Evolutionary conservation across 306 rosid genomes (phyloP).

Genomic region (Cucurbita argyrosperma): DNA sequence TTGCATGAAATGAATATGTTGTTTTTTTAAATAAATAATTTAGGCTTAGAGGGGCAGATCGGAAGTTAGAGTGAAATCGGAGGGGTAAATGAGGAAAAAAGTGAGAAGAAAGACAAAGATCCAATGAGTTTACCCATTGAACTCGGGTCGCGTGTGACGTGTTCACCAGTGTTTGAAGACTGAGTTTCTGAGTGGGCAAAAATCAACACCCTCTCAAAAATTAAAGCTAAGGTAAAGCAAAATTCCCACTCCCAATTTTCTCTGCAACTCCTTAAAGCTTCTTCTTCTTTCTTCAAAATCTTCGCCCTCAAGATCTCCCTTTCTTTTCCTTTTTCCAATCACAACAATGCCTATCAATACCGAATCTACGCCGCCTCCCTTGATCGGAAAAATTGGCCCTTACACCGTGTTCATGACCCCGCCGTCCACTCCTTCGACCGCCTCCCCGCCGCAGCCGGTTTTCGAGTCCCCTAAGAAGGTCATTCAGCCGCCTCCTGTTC

Average conservation of each 20-base stretch:
- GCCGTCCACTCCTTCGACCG: conserved; percentile 63
- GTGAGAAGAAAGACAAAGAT: conserved; percentile 3
- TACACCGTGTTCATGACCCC: conserved; percentile 98
- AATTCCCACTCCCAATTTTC: neutral
- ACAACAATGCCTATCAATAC: conserved; percentile 51
- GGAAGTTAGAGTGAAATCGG: neutral
- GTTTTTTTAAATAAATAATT: too few relatives aligned
- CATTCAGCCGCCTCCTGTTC: conserved; percentile 36
- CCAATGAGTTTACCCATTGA: conserved; percentile 10
- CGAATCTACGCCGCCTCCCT: conserved; percentile 75
- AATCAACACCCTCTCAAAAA: neutral
- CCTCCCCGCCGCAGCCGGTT: conserved; percentile 17
- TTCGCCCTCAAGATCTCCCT: neutral
- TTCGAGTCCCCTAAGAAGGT: conserved; percentile 60
- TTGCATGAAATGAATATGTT: too few relatives aligned
- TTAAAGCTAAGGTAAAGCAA: neutral
- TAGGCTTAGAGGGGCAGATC: neutral
- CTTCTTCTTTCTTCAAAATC: neutral
- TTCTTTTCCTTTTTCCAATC: neutral
- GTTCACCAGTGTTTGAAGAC: neutral
- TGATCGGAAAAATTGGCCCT: conserved; percentile 90
- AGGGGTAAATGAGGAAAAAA: neutral
- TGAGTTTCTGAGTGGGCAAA: neutral
- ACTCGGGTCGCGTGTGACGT: conserved; percentile 28
- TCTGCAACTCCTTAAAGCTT: neutral